Base-by-base conservation (phyloP, 495 filamentous ascomycete species). In the Xylaria curta region DNA sequence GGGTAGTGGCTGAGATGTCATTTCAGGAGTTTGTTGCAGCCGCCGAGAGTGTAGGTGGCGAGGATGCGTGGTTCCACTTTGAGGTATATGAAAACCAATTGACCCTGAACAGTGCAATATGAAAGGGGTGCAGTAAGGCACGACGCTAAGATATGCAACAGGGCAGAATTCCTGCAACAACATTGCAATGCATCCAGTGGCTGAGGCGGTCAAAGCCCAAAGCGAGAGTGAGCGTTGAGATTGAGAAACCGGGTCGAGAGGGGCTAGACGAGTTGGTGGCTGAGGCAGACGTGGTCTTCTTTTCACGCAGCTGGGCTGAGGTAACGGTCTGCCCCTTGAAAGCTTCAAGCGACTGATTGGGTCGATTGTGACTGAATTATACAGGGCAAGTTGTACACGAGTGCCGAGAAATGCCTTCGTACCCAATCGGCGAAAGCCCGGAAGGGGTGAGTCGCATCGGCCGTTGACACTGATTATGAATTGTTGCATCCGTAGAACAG, bases 231-330 rank as follows among this genome's bases (percentile, higher is more conserved):
- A 94, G 91, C 71, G 87, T 94, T 59, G 91, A 94, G 77, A 79
- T 90, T 9, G 91, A 93, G 78, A 93, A 92, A 78, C 90, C 91
- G 10, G 82, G 83, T 59, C 83, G 91, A 56, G 76, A 80, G 40
- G 90, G 91, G 21, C 80, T 94, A 64, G 82, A 85, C 66, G 83
- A 87, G 47, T 82, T 93, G 67, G 91, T 90, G 42, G 82, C 83
- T 65, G 84, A 86, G 74, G 90, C 90, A 53, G 88, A 93, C 76
- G 85, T 90, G 17, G 87, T 93, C 21, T 92, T 93, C 78, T 93
- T 91, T 79, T 91, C 91, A 7, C 88, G 86, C 72, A 85, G 82
- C 69, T 93, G 91, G 91, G 91, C 91, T 70, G 86, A 88, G 78
- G 90, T 91, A 67, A 67, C 17, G n/a, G 58, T 68, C 49, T 65